Conservation (phyloP, 345 rosid genomes). For the Psidium friedrichsthalianum region DNA sequence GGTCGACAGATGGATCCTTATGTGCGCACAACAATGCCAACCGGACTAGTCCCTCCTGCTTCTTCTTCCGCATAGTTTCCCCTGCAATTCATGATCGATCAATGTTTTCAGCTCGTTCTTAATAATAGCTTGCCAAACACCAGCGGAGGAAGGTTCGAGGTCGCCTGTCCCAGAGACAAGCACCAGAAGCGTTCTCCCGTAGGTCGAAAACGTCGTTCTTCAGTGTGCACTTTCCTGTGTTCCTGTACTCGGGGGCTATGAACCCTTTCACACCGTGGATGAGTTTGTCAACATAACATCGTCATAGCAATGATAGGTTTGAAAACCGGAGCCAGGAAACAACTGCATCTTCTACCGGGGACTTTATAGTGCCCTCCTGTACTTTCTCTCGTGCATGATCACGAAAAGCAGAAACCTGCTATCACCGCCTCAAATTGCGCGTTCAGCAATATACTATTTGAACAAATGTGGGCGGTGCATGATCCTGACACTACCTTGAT, state of each 20-base stretch:
- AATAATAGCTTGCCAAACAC: no score
- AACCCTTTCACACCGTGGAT: neutral
- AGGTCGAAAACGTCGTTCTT: neutral
- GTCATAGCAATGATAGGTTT: neutral
- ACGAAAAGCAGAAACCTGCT: neutral
- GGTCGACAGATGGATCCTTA: no score
- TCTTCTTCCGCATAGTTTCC: no score
- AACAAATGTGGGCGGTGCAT: neutral
- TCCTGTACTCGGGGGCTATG: neutral
- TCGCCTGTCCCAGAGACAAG: neutral
- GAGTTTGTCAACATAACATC: neutral
- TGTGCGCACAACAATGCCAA: no score
- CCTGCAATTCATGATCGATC: no score
- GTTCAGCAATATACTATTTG: neutral
- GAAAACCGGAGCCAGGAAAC: no score
- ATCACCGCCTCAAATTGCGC: neutral
- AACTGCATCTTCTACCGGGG: neutral
- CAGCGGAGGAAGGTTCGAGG: no score
- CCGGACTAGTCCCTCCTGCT: no score
- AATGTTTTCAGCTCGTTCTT: no score
- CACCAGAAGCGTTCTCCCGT: neutral
- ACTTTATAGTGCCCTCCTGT: neutral
- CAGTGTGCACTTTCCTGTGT: neutral
- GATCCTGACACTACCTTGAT: neutral
- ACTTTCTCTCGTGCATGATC: neutral